A percentile compares a stretch with the other conserved stretches of the same genome.
Evolutionary conservation across 352 stramenopile genomes (phyloP).

Genomic region (Phytophthora ramorum): DNA sequence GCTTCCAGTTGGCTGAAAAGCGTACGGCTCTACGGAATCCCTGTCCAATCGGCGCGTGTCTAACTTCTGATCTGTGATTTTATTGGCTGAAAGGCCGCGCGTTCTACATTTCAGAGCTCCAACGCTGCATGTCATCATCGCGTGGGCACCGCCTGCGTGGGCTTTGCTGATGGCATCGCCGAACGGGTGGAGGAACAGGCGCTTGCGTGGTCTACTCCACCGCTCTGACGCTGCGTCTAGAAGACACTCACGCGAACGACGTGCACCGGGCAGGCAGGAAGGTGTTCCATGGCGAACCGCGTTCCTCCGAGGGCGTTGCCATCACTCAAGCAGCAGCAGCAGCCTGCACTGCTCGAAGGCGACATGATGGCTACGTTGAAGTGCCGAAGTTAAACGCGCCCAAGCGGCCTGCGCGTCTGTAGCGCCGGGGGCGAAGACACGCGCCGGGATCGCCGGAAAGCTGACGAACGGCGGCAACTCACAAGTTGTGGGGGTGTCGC

Average conservation of each 20-base stretch:
- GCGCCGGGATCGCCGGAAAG: conserved; percentile 17
- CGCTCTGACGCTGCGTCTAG: conserved; percentile 8
- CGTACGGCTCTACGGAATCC: conserved; percentile 5
- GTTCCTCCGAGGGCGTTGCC: neutral
- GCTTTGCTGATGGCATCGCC: neutral
- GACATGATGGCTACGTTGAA: neutral
- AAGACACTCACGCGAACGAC: conserved; percentile 10
- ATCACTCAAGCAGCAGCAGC: too few species aligned
- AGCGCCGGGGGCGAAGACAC: conserved; percentile 20
- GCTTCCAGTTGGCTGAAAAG: conserved; percentile 17
- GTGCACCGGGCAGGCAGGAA: neutral
- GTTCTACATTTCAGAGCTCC: conserved; percentile 10
- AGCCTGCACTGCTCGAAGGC: too few species aligned
- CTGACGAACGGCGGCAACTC: neutral
- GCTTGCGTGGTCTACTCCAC: conserved; percentile 6
- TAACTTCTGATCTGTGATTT: conserved; percentile 2
- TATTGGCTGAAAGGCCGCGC: conserved; percentile 3
- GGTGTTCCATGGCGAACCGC: neutral
- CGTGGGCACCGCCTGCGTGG: conserved; percentile 10
- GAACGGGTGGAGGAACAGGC: neutral
- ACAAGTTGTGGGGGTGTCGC: too few species aligned
- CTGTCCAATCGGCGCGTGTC: neutral
- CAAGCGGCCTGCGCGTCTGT: conserved; percentile 22
- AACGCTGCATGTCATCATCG: conserved; percentile 33
- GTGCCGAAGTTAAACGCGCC: conserved; percentile 10